Evolutionary conservation across 495 filamentous ascomycete genomes (phyloP).

Genomic region (Chaetomium tenue): DNA sequence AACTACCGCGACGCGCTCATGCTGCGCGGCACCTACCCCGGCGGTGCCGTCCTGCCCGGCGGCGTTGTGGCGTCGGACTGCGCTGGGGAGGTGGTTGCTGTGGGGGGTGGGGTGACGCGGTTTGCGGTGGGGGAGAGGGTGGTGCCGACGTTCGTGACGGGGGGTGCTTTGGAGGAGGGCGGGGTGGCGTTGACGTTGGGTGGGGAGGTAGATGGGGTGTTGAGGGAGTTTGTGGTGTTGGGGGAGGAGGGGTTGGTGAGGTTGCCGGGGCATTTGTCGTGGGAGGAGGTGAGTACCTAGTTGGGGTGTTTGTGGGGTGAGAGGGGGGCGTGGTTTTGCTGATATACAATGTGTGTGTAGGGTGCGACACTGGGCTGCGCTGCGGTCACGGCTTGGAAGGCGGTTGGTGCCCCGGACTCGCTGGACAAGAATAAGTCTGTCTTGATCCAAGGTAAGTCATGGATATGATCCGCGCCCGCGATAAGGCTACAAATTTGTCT

Average conservation of each 20-base stretch:
- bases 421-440: background rate
- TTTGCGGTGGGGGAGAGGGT: constrained; percentile 1
- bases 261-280: constrained; percentile 30
- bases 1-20: constrained; percentile 52
- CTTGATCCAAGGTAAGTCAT: constrained; percentile 6
- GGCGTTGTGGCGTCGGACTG: constrained; percentile 17
- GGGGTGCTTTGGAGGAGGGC: no score
- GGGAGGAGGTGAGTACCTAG: constrained; percentile 20
- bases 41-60: background rate
- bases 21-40: constrained; percentile 15
- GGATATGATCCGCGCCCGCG: background rate
- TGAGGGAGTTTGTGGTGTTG: constrained; percentile 35
- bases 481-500: background rate
- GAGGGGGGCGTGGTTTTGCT: background rate
- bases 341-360: background rate
- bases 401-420: constrained; percentile 13
- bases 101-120: background rate
- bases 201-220: constrained; percentile 30
- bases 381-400: constrained; percentile 21
- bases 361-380: constrained; percentile 21
- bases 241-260: constrained; percentile 29
- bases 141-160: background rate
- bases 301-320: background rate
- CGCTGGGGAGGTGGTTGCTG: constrained; percentile 7
- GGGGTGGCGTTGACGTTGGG: background rate